Base-by-base conservation (phyloP, 2,329 filamentous ascomycete genomes). In the Magnaporthiopsis incrustans region DNA sequence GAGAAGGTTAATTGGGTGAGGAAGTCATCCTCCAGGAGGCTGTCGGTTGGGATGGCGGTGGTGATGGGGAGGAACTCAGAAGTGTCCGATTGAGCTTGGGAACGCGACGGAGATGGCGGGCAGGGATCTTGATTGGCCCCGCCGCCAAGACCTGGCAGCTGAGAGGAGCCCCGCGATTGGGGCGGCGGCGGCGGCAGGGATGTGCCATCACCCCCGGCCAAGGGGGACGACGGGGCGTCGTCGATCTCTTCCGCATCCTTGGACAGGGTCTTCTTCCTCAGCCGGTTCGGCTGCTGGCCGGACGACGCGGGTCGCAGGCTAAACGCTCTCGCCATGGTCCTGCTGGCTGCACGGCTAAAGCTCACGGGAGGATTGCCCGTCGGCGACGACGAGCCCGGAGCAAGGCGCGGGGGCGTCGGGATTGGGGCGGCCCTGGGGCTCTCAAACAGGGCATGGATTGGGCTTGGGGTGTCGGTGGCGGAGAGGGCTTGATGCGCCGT, bases 1-100 rank as follows among this genome's bases (percentile, higher is more conserved):
- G 85, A 87, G 71, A 88, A 88, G 68, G 80, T 80, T 68, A 88
- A 74, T 64, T 78, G 77, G 67, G 76, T 79, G 70, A 88, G 73
- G 71, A 84, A 82, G 69, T 81, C 82, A 76, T 86, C 82, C 67
- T 85, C 84, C 67, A 86, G 75, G 64, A 87, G 76, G 69, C 74
- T 78, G 64, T 83, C 82, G 64, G 80, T 81, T 58, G 85, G 84
- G 69, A 88, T 86, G 65, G 75, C 72, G 61, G 85, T 81, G 70
- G 78, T 81, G 71, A 88, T 78, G 65, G 83, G 82, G 66, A 77
- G 77, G 69, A 81, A 83, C 67, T 74, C 60, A 10, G 60, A 22
- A 25, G 14, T 22, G 35, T 56, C 60, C 15, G 60, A 50, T 62
- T 62, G 33, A 7, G 18, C 61, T 3, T 53, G 44, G 44, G 44